Base-by-base conservation (phyloP, 352 stramenopile species). In the Phytopythium oedochilum region DNA sequence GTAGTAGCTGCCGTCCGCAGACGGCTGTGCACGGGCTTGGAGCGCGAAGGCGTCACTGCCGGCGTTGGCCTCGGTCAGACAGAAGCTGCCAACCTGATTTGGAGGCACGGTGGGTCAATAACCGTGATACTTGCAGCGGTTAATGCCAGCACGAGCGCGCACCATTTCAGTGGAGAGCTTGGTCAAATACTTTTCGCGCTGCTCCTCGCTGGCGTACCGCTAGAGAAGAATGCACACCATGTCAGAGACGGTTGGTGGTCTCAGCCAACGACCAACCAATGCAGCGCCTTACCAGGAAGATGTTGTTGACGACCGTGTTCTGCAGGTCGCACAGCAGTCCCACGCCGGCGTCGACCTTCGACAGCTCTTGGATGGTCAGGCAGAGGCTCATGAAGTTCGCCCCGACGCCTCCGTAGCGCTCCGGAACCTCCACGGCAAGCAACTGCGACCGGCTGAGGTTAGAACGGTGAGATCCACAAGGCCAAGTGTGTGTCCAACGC, bases 31-130 rank as follows among this genome's bases (percentile, higher is more conserved):
- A 10, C 75, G 92, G 8, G 95, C 99, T 70, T 96, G 96, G 57
- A 99, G 79, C 36, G 93, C 89, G 71, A 98, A 98, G 5, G 97
- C 97, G 71, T 99, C 97, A 52, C 88, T 97, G 10, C 97, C 97
- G 4, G 88, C 96, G 7, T 82, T 89, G 17, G 91, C 83, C 68
- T 99, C 97, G 17, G 75, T 97, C 53, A 99, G 71, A 71, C 94
- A 97, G 70, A 99, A 99, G 60, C 88, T 96, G 15, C 95, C 97
- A 57, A 99, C 90, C 73, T 97, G 63, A n/a, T n/a, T n/a, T n/a
- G n/a, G n/a, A n/a, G n/a, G n/a, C n/a, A n/a, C n/a, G n/a, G n/a
- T n/a, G n/a, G n/a, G n/a, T n/a, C n/a, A n/a, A n/a, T n/a, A n/a
- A n/a, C n/a, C n/a, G n/a, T n/a, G n/a, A n/a, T n/a, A n/a, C n/a